These are phyloP conservation scores for Beauveria asiatica DNA, from an alignment of 2,329 filamentous ascomycete species.

Conservation along the genomic window DNA sequence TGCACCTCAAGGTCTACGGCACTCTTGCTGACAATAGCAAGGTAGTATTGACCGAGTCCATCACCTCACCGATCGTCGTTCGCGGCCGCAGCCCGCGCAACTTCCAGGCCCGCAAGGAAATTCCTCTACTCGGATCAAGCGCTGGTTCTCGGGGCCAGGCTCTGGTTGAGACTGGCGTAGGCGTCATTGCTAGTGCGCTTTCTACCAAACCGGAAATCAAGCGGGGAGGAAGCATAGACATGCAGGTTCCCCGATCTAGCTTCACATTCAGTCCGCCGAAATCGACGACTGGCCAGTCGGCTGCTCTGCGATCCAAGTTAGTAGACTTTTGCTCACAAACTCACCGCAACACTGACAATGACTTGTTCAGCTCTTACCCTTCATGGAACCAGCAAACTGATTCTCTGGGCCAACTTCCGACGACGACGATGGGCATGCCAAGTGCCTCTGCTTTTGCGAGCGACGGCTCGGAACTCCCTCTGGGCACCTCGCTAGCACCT, in stretches of 20 bases:
- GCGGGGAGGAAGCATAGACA: constrained; percentile 38
- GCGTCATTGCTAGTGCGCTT: constrained; percentile 50
- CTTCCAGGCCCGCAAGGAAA: constrained; percentile 89
- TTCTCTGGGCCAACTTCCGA: constrained; percentile 34
- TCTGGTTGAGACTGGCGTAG: constrained; percentile 53
- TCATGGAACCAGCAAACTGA: constrained; percentile 35
- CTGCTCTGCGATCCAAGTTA: constrained; percentile 50
- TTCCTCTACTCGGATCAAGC: constrained; percentile 72
- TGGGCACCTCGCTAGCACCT: constrained; percentile 43
- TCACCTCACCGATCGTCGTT: constrained; percentile 86
- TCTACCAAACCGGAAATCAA: constrained; percentile 47
- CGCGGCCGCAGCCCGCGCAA: constrained; percentile 88
- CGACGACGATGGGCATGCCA: constrained; percentile 43
- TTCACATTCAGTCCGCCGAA: constrained; percentile 53
- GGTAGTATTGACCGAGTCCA: constrained; percentile 71
- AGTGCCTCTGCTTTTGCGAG: constrained; percentile 36
- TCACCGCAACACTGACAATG: constrained; percentile 19
- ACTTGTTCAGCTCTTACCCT: constrained; percentile 43
- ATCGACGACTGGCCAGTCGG: constrained; percentile 43
- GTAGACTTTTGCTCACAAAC: constrained; percentile 19
- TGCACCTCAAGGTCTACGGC: constrained; percentile 78
- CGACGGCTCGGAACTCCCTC: constrained; percentile 45
- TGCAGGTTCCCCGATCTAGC: constrained; percentile 47
- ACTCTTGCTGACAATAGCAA: constrained; percentile 79
- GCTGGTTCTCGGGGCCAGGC: constrained; percentile 72